Percentiles rank a stretch among this genome's conserved stretches.
phyloP scores from a whole-genome alignment of 495 filamentous ascomycete species.

The Penicillium taxi region DNA sequence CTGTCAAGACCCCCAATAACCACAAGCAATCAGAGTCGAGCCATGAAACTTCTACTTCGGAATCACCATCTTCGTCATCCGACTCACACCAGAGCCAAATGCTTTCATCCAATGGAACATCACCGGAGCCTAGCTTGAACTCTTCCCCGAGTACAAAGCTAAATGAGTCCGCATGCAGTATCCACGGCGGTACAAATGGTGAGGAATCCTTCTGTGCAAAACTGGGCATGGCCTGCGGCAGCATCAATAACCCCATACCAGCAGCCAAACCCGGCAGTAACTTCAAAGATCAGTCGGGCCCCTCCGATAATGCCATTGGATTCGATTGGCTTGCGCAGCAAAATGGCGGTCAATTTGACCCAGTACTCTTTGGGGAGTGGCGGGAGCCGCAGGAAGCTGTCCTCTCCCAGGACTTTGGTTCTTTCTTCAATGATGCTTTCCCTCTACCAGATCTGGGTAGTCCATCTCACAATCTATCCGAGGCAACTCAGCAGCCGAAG shows the following conservation, averaged over 20 bases:
- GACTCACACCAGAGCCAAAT: constrained; percentile 52
- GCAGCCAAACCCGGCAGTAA: constrained; percentile 22
- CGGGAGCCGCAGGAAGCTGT: constrained; percentile 80
- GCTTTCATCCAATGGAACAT: constrained; percentile 81
- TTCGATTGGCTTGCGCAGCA: constrained; percentile 77
- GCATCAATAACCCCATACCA: constrained; percentile 60
- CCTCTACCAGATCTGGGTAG: constrained; percentile 65
- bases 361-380: constrained; percentile 86
- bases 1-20: constrained; percentile 12
- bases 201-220: constrained; percentile 60
- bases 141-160: constrained; percentile 52
- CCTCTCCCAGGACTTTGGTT: constrained; percentile 57
- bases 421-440: constrained; percentile 87
- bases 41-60: constrained; percentile 40
- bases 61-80: constrained; percentile 50
- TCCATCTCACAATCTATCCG: constrained; percentile 57
- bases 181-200: constrained; percentile 39
- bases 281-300: constrained; percentile 19
- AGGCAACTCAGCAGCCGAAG: constrained; percentile 45
- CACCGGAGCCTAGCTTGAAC: constrained; percentile 56
- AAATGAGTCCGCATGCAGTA: constrained; percentile 35
- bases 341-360: constrained; percentile 84
- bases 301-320: constrained; percentile 23
- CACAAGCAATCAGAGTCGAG: constrained; percentile 23
- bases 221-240: constrained; percentile 65